Percentiles rank a stretch among this genome's conserved stretches.
phyloP scores from a whole-genome alignment of 1,139 yeast genomes.

The Diutina mesorugosa region DNA sequence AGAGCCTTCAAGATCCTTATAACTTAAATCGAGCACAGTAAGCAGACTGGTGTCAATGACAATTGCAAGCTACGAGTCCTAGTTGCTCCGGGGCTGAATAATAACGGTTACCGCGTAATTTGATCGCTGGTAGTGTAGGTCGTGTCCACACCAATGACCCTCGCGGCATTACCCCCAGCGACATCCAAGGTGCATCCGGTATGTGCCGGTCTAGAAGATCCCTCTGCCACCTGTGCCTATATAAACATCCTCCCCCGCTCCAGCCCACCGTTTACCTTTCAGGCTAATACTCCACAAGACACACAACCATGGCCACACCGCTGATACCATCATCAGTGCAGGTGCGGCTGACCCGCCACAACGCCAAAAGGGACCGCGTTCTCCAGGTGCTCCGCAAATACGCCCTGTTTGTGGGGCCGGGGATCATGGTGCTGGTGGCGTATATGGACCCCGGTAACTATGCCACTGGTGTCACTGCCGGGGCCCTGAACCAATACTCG shows the following conservation, averaged over 20 bases:
- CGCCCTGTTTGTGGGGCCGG: conserved; percentile 22
- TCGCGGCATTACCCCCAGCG: not conserved
- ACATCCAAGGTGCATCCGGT: not conserved
- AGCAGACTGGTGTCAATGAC: no score
- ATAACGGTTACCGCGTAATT: not conserved
- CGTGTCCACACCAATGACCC: not conserved
- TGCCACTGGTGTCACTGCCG: conserved; percentile 2
- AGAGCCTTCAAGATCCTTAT: no score
- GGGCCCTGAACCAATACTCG: conserved; percentile 1
- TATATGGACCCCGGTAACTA: conserved; percentile 2
- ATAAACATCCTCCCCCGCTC: not conserved
- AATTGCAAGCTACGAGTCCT: not conserved
- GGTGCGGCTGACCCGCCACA: not conserved
- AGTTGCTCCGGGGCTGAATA: not conserved
- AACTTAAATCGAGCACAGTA: no score
- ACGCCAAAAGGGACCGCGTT: not conserved
- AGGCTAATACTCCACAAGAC: not conserved
- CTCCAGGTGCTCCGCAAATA: conserved; percentile 23
- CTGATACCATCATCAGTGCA: not conserved
- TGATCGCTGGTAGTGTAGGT: not conserved
- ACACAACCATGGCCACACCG: not conserved
- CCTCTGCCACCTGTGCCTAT: not conserved
- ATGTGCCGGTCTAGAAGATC: not conserved
- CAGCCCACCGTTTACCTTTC: not conserved
- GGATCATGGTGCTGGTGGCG: conserved; percentile 1